phyloP scores from a whole-genome alignment of 2,329 filamentous ascomycete species.

The Fusarium algeriense region DNA sequence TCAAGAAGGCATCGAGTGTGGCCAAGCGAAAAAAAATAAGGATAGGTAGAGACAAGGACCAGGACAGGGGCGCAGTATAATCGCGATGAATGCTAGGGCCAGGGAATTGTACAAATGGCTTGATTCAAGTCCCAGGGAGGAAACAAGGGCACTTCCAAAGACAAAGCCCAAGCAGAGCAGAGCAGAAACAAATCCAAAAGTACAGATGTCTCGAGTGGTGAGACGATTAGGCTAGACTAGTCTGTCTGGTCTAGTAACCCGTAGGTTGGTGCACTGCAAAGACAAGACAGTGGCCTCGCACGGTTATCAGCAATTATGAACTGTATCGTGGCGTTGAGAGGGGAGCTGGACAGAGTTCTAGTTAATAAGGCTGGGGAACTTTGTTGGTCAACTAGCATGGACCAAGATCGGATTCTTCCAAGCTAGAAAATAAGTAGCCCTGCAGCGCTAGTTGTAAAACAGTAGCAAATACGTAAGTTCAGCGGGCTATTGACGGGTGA shows the following conservation, averaged over 20 bases:
- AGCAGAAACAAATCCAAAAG: slow-evolving; percentile 23
- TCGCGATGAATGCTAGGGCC: slow-evolving; percentile 19
- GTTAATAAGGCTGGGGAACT: slow-evolving; percentile 24
- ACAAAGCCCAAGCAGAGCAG: slow-evolving; percentile 1
- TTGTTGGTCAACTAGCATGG: slow-evolving; percentile 40
- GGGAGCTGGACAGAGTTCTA: slow-evolving; percentile 21
- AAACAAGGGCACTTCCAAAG: slow-evolving; percentile 20
- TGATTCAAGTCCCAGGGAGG: slow-evolving; percentile 15
- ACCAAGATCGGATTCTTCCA: slow-evolving; percentile 25
- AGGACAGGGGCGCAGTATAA: slow-evolving; percentile 31
- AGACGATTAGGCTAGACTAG: slow-evolving; percentile 10
- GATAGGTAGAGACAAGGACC: slow-evolving; percentile 15
- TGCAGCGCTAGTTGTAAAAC: slow-evolving; percentile 24
- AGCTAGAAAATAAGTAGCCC: slow-evolving; percentile 41
- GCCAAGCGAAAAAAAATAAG: slow-evolving; percentile 17
- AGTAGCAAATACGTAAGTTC: slow-evolving; percentile 20
- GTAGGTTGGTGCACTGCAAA: slow-evolving; percentile 7
- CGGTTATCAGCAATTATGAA: slow-evolving; percentile 4
- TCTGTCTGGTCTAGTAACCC: slow-evolving; percentile 18
- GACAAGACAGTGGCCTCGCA: slow-evolving; percentile 12
- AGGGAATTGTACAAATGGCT: slow-evolving; percentile 25
- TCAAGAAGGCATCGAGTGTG: slow-evolving; percentile 43
- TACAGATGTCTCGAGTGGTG: slow-evolving; percentile 32
- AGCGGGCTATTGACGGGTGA: slow-evolving; percentile 25
- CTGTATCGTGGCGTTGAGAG: slow-evolving; percentile 47